Conservation (phyloP, 176 grass and related monocot genomes). For the Bromus sterilis region DNA sequence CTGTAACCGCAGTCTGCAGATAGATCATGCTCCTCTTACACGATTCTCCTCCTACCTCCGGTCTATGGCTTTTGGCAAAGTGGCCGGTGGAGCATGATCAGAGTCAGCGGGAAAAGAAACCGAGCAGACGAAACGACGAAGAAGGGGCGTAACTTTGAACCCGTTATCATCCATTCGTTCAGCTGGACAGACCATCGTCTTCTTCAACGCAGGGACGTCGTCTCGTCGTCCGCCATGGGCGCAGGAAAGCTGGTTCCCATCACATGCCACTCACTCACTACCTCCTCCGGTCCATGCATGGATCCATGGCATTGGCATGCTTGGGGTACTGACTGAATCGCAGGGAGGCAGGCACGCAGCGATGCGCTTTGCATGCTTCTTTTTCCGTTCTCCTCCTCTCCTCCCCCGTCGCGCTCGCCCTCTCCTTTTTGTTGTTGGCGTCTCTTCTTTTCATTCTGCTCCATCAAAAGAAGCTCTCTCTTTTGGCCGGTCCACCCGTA, state of each 20-base stretch:
- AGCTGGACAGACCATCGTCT: background rate
- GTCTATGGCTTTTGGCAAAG: background rate
- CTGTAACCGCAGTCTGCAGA: background rate
- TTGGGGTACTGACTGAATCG: background rate
- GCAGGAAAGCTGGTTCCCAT: conserved; percentile 40
- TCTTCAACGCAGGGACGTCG: conserved; percentile 15
- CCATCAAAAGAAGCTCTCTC: conserved; percentile 55
- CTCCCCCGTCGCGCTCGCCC: background rate
- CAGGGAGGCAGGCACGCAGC: background rate
- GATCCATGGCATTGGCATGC: too few species aligned
- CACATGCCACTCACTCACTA: conserved; percentile 56
- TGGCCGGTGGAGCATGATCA: background rate
- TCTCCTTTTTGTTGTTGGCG: conserved; percentile 43
- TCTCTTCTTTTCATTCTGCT: conserved; percentile 64
- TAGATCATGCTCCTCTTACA: background rate
- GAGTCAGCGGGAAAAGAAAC: background rate
- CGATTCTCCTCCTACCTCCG: background rate
- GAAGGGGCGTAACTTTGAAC: conserved; percentile 24
- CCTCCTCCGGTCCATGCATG: background rate
- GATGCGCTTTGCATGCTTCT: background rate
- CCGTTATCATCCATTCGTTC: background rate
- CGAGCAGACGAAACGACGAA: background rate
- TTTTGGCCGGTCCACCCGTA: background rate
- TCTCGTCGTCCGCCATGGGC: background rate
- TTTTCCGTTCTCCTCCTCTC: background rate